These are phyloP conservation scores for Draba incana DNA, from an alignment of 345 rosid species.

Conservation along the genomic window DNA sequence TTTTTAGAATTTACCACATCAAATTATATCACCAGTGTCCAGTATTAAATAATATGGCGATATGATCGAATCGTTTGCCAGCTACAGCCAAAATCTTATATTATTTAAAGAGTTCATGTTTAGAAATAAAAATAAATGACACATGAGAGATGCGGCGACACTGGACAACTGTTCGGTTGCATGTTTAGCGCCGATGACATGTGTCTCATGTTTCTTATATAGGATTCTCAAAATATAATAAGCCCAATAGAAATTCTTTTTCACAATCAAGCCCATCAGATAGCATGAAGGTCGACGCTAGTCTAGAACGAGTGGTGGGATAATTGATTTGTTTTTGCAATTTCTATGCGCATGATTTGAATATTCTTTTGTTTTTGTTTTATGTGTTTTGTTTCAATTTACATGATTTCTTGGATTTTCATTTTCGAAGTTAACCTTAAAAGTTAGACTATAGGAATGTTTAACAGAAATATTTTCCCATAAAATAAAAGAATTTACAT, in stretches of 20 bases:
- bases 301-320: too few relatives aligned
- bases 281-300: background rate
- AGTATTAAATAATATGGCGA: background rate
- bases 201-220: background rate
- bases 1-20: slow-evolving; percentile 5
- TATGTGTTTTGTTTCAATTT: too few relatives aligned
- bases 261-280: background rate
- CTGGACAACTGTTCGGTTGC: slow-evolving; percentile 43
- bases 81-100: slow-evolving; percentile 3
- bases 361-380: background rate
- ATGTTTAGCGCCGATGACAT: slow-evolving; percentile 30
- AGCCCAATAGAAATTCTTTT: background rate
- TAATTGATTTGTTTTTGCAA: background rate
- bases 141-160: slow-evolving; percentile 37
- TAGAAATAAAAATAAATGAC: background rate
- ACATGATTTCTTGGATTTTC: too few relatives aligned
- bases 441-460: too few relatives aligned
- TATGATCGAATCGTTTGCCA: slow-evolving; percentile 16
- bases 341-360: background rate
- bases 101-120: background rate
- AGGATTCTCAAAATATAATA: background rate
- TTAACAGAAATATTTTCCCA: too few relatives aligned
- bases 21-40: slow-evolving; percentile 3
- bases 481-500: too few relatives aligned
- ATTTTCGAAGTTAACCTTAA: too few relatives aligned